Base-by-base conservation (phyloP, 2,329 filamentous ascomycete genomes). In the Fusarium falciforme region DNA sequence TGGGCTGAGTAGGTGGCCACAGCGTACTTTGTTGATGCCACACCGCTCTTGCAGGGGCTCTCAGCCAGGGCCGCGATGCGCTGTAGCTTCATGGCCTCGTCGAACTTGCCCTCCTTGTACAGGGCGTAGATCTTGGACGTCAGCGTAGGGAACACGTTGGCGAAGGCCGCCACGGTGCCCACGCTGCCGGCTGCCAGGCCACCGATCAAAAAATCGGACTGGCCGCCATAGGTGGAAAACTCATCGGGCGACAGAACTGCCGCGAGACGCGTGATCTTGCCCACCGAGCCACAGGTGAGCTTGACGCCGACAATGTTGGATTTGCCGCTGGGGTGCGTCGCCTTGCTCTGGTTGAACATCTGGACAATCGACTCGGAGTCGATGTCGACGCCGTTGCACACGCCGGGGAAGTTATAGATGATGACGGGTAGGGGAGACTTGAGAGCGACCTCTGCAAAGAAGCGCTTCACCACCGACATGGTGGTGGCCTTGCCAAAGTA, bases 201-300 rank as follows among this genome's bases (percentile, higher is more conserved):
- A 3, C 89, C 89, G 58, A 93, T 83, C 27, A 94, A 81, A 80
- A 93, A 94, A 77, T 95, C 93, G 2, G 89, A 90, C 82, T 94
- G 92, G 1, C 93, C 93, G 1, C 92, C 92, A 76, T 90, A 94
- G 1, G 90, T 89, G 2, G 91, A 89, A 78, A 95, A 95, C 16
- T 86, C 80, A 1, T 88, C 85, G 0, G 87, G 80, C 0, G 85
- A 80, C 58, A 93, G 81, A 66, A 83, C 79, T 8, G 84, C 85
- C 7, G 82, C 81, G 2, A 94, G 86, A 9, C 93, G 86, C 2
- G 90, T 89, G 67, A 94, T 88, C 81, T 94, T 94, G 63, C 91
- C 92, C 36, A 93, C 92, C 72, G 89, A 91, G 12, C 92, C 92
- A 78, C 92, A 94, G 2, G 92, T 93, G 60, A 93, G 83, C 83